Evolutionary conservation across 2,329 filamentous ascomycete species (phyloP), one percentile per base, ranked within the genome.

Genomic region (Diplocarpon mali): DNA sequence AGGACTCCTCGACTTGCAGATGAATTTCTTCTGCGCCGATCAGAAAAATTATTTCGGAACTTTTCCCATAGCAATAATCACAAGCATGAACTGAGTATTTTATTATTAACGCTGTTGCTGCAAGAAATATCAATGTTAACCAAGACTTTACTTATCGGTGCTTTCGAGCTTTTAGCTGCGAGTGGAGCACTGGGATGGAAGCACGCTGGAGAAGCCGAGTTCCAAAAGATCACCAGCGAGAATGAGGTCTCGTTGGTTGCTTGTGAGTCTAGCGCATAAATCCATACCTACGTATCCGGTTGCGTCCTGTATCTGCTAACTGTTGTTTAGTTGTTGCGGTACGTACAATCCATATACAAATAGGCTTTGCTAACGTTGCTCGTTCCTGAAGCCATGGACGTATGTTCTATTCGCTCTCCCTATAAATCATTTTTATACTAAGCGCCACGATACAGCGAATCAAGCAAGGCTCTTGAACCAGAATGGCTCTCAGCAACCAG

Each of bases 401-500:
- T 53, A 45, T 45, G 48, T 44, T 24, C n/a, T 2, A 29, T 9
- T n/a, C 15, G 8, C 36, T 15, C 35, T 12, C n/a, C 7, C 10
- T 15, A 12, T 0, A 28, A 9, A 14, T 12, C 13, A 12, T n/a
- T 4, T 13, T 7, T 3, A 20, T n/a, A 15, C 42, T 44, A 15
- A 47, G 17, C 2, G 15, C 3, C 14, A 15, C 13, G 5, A 27
- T 40, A 13, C 27, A 53, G 52, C 27, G 46, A 52, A 42, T 9
- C 46, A 13, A 49, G 49, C 20, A 53, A 48, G 42, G 34, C 44
- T 2, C 20, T 55, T 10, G 53, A 55, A 15, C 17, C 44, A 45
- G 51, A 53, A 52, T 55, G 53, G 53, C 30, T 39, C 8, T 40
- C 43, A 13, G 49, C 46, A 15, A 40, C 42, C 5, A 48, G 57